Conservation (phyloP, 2,329 filamentous ascomycete species). For the Ceratocystis eucalypticola region DNA sequence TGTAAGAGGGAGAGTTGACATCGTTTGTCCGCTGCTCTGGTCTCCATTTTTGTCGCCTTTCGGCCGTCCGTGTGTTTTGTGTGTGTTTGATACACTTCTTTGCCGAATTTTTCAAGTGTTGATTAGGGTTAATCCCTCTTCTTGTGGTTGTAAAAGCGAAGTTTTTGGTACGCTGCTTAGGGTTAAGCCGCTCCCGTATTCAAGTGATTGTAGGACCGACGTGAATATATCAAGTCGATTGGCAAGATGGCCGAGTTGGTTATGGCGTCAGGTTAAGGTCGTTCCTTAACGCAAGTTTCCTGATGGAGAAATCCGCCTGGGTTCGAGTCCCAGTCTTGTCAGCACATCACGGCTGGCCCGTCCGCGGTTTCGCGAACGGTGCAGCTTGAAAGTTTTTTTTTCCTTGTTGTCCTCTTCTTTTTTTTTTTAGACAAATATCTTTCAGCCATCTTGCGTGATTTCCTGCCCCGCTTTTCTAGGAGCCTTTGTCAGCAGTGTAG, state of each 20-base stretch:
- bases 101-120: too few species aligned
- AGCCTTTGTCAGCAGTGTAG: background rate
- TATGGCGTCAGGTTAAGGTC: conserved; percentile 29
- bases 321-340: conserved; percentile 19
- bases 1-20: too few species aligned
- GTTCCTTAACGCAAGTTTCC: conserved; percentile 22
- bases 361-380: background rate
- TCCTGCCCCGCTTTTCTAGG: background rate
- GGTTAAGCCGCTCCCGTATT: background rate
- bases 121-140: too few species aligned
- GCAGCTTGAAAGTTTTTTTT: background rate
- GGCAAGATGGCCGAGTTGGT: conserved; percentile 28
- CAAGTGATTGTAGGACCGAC: background rate
- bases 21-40: too few species aligned
- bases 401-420: background rate
- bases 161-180: too few species aligned
- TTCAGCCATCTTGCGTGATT: background rate
- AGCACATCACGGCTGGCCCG: background rate
- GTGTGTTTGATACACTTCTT: too few species aligned
- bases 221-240: background rate
- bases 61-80: too few species aligned
- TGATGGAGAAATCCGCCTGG: conserved; percentile 19
- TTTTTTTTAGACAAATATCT: background rate
- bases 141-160: too few species aligned
- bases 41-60: too few species aligned